These are phyloP conservation scores for Colletotrichum nymphaeae DNA, from an alignment of 2,329 filamentous ascomycete species.

Conservation along the genomic window DNA sequence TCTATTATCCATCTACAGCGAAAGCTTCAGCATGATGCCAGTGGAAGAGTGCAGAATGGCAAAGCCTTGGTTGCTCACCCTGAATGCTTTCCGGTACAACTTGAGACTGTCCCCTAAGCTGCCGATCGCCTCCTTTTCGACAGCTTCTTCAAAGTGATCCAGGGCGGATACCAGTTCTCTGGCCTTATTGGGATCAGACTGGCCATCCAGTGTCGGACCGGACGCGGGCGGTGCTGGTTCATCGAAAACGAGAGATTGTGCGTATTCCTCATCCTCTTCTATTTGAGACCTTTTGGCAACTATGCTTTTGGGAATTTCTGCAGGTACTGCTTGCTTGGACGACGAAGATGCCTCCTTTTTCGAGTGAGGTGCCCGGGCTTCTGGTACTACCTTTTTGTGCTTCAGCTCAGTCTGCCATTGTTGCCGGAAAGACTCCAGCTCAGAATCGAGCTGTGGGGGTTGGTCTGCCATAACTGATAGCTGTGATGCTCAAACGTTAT, in stretches of 20 bases:
- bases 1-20: slow-evolving; percentile 76
- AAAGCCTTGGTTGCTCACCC: slow-evolving; percentile 62
- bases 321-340: slow-evolving; percentile 37
- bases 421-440: slow-evolving; percentile 87
- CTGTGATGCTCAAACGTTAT: not conserved
- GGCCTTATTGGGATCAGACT: slow-evolving; percentile 39
- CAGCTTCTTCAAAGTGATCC: slow-evolving; percentile 92
- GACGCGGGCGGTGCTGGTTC: slow-evolving; percentile 30
- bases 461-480: slow-evolving; percentile 22
- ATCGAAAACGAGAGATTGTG: slow-evolving; percentile 49
- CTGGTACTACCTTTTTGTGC: slow-evolving; percentile 45
- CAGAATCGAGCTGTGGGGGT: slow-evolving; percentile 63
- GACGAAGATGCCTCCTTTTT: slow-evolving; percentile 43
- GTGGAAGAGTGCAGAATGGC: not conserved
- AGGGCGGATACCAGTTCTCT: slow-evolving; percentile 78
- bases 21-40: slow-evolving; percentile 34
- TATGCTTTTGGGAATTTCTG: slow-evolving; percentile 32
- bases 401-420: slow-evolving; percentile 87
- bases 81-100: slow-evolving; percentile 90
- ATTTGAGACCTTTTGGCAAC: slow-evolving; percentile 33
- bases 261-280: slow-evolving; percentile 51
- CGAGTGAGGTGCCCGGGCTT: slow-evolving; percentile 14
- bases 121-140: slow-evolving; percentile 87
- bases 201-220: not conserved
- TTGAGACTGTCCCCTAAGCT: slow-evolving; percentile 89